Conservation (phyloP, 768 basidiomycete species). For the Podaxis sp. region DNA sequence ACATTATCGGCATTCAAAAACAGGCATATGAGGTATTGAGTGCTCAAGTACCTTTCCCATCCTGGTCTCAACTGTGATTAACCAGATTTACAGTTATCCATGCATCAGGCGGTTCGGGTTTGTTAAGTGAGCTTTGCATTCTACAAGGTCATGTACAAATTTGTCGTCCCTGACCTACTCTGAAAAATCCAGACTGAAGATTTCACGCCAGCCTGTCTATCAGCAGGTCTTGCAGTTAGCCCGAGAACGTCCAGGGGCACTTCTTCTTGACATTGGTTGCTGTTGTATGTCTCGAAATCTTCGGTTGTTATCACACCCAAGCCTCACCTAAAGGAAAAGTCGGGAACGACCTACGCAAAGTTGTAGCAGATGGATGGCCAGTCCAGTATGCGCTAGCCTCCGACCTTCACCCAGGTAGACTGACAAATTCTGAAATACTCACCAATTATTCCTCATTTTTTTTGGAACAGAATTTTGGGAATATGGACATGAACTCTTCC, state of each 20-base stretch:
- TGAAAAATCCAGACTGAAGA: constrained; percentile 23
- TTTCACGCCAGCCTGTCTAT: constrained; percentile 30
- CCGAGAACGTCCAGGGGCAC: constrained; percentile 20
- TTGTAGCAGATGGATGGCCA: constrained; percentile 35
- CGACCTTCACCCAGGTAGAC: constrained; percentile 29
- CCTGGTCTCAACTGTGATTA: constrained; percentile 20
- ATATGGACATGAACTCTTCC: constrained; percentile 57
- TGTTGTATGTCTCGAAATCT: constrained; percentile 27
- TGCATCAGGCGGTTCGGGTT: constrained; percentile 34
- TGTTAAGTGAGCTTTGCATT: constrained; percentile 19
- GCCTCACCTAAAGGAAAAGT: constrained; percentile 20
- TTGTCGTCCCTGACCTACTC: background rate
- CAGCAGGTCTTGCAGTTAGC: constrained; percentile 23
- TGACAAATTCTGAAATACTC: background rate
- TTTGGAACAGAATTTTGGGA: constrained; percentile 50
- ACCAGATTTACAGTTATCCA: constrained; percentile 26
- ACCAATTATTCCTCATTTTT: background rate
- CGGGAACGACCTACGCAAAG: constrained; percentile 35
- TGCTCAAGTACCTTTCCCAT: background rate
- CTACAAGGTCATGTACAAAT: too few relatives aligned
- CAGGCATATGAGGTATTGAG: constrained; percentile 25
- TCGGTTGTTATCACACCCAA: background rate
- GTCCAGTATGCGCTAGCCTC: constrained; percentile 29
- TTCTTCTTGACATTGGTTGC: constrained; percentile 39
- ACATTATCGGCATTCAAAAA: constrained; percentile 31